Base-by-base conservation (phyloP, 2,329 filamentous ascomycete genomes). In the Stachybotrys elegans region DNA sequence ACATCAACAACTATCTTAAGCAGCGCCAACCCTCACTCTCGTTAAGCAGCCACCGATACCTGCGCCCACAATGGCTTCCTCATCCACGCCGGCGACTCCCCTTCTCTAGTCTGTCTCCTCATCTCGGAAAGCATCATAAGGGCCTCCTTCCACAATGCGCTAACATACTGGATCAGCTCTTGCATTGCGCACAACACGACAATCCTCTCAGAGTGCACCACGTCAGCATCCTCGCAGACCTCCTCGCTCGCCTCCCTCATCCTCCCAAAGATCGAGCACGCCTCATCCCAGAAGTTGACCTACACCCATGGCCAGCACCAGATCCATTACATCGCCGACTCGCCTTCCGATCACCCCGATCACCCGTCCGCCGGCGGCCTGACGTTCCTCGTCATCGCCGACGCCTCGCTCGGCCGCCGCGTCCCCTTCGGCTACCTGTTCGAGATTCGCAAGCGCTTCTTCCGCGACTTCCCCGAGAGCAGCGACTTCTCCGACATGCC, bases 151-250 rank as follows among this genome's bases (percentile, higher is more conserved):
- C n/a, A n/a, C n/a, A 16, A 31, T 41, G 22, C 9, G 21, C 27
- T 13, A 5, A 31, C 19, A n/a, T n/a, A n/a, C n/a, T n/a, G n/a
- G n/a, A 22, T 20, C 58, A 95, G 90, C 71, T 84, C 89, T 55
- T 97, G 93, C 72, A 93, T 98, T 67, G 90, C 93, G 41, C 84
- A 97, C 71, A 85, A 93, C 60, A 88, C 82, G 44, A 97, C 91
- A 37, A 95, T 98, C 68, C 83, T 98, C 48, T 73, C 88, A 59
- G 93, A 98, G 71, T 92, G 94, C 72, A 94, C 89, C 40, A 84
- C 88, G 25, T 89, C 89, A 2, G 86, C 90, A 49, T 84, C 86
- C 9, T 88, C 85, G 34, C 83, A 88, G 54, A 87, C 88, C 45
- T 90, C 89, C 5, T 90, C 86, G 12, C 86, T 97, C 57, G 89